Evolutionary conservation across 2,329 filamentous ascomycete species (phyloP).

Genomic region (Aspergillus sp.): DNA sequence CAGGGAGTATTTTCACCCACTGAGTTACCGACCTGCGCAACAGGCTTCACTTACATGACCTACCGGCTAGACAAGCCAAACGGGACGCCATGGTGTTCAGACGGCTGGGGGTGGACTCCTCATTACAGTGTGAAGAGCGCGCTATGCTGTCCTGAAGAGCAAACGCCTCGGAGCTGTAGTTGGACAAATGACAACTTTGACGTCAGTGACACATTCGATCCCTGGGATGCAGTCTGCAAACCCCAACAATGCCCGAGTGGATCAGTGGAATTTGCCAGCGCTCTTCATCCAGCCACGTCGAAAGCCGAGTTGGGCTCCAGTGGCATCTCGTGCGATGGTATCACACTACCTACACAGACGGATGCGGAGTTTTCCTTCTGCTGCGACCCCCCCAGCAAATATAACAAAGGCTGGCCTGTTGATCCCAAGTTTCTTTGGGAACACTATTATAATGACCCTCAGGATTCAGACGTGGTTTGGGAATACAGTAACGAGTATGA

Average conservation of each 20-base stretch:
- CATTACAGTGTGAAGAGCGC: conserved; percentile 9
- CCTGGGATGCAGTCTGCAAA: not conserved
- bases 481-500: conserved; percentile 19
- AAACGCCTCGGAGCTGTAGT: not conserved
- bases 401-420: conserved; percentile 27
- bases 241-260: not conserved
- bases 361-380: conserved; percentile 5
- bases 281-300: not conserved
- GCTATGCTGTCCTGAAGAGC: conserved; percentile 12
- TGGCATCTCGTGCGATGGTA: not conserved
- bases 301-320: not conserved
- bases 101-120: not conserved
- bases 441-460: conserved; percentile 16
- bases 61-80: conserved; percentile 17
- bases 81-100: conserved; percentile 9
- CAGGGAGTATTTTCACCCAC: conserved; percentile 15
- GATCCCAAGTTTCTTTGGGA: conserved; percentile 26
- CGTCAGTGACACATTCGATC: not conserved
- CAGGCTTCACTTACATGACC: conserved; percentile 9
- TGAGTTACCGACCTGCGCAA: conserved; percentile 2
- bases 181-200: conserved; percentile 5
- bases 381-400: conserved; percentile 10
- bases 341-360: not conserved
- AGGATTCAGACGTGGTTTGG: conserved; percentile 21
- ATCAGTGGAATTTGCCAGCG: not conserved